These are phyloP conservation scores for Paracoccidioides lutzii DNA, from an alignment of 2,329 filamentous ascomycete genomes.

Conservation along the genomic window DNA sequence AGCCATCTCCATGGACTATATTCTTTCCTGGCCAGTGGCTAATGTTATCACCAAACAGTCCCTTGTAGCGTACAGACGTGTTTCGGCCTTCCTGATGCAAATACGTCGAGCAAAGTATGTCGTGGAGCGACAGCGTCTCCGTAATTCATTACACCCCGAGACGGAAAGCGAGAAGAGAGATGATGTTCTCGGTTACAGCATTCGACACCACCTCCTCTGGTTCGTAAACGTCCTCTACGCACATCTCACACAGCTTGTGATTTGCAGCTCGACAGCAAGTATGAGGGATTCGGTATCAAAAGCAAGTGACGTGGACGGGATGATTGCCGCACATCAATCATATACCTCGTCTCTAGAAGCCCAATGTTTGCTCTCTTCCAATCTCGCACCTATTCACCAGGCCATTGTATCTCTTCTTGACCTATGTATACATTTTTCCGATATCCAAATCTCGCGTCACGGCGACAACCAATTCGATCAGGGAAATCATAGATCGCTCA, in stretches of 20 bases:
- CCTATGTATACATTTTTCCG: slow-evolving; percentile 56
- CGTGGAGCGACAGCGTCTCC: slow-evolving; percentile 42
- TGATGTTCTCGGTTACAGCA: slow-evolving; percentile 25
- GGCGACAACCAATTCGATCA: slow-evolving; percentile 27
- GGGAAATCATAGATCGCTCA: slow-evolving; percentile 18
- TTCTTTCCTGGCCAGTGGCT: slow-evolving; percentile 50
- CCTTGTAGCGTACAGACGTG: slow-evolving; percentile 53
- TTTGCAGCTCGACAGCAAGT: slow-evolving; percentile 45
- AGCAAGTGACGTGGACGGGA: slow-evolving; percentile 64
- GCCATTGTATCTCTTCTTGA: slow-evolving; percentile 66
- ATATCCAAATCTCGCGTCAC: slow-evolving; percentile 38
- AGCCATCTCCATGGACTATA: slow-evolving; percentile 53
- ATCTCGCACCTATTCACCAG: slow-evolving; percentile 57
- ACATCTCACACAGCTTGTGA: slow-evolving; percentile 62
- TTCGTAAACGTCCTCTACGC: slow-evolving; percentile 62
- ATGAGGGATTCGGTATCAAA: slow-evolving; percentile 46
- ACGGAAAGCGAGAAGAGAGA: slow-evolving; percentile 28
- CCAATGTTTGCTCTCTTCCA: slow-evolving; percentile 56
- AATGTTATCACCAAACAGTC: slow-evolving; percentile 61
- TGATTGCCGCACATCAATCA: slow-evolving; percentile 56
- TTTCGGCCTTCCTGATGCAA: slow-evolving; percentile 68
- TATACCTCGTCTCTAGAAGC: slow-evolving; percentile 53
- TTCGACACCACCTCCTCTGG: slow-evolving; percentile 62
- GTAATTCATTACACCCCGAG: slow-evolving; percentile 31
- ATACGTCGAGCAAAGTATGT: slow-evolving; percentile 56